Conservation (phyloP, 192 early-diverging fungal genomes). For the Entomortierella parvispora region DNA sequence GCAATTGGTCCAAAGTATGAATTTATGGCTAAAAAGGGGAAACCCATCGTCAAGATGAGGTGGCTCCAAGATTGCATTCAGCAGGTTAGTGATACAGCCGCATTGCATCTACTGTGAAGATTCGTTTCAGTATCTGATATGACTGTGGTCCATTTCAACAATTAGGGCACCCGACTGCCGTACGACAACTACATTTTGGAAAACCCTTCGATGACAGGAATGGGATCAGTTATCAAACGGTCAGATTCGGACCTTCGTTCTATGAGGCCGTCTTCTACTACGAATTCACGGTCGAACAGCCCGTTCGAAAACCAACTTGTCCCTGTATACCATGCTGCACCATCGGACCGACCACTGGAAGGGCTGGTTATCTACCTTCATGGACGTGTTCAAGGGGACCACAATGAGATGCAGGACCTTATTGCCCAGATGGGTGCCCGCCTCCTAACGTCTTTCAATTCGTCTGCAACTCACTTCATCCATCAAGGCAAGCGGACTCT, state of each 20-base stretch:
- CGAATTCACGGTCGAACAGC: neutral
- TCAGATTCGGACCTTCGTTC: too few species aligned
- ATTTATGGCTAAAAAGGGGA: conserved; percentile 13
- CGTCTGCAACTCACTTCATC: conserved; percentile 17
- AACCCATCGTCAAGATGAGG: conserved; percentile 21
- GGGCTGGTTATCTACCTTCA: conserved; percentile 20
- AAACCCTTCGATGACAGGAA: too few species aligned
- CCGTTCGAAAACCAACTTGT: neutral
- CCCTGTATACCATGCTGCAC: conserved; percentile 3
- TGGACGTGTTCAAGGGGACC: conserved; percentile 19
- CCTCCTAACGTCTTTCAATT: conserved; percentile 11
- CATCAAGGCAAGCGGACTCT: conserved; percentile 30
- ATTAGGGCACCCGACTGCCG: neutral
- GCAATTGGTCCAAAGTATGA: conserved; percentile 26
- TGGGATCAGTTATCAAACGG: neutral
- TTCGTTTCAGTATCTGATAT: neutral
- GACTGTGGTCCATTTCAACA: too few species aligned
- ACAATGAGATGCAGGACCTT: conserved; percentile 25
- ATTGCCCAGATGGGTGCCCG: conserved; percentile 17
- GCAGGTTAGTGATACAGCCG: conserved; percentile 11
- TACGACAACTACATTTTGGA: neutral
- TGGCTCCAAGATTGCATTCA: conserved; percentile 28
- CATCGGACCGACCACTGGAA: conserved; percentile 17
- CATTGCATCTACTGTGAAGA: neutral
- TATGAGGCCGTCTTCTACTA: too few species aligned